Conservation (phyloP, 192 early-diverging fungal genomes). For the Coemansia asiatica region DNA sequence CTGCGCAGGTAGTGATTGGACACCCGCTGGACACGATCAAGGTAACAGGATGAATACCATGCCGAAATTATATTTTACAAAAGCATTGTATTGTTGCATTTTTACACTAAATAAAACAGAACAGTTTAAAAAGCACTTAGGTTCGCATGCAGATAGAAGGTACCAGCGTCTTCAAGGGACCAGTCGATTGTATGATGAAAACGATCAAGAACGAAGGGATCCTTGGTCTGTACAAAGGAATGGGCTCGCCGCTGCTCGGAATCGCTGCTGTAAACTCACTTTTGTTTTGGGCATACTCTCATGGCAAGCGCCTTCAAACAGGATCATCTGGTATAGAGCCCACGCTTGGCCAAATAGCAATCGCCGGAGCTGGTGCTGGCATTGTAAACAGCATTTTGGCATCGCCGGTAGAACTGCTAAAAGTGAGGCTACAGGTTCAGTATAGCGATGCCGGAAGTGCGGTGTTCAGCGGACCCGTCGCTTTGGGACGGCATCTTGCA, state of each 20-base stretch:
- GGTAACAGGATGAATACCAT: constrained; percentile 20
- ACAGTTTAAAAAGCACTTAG: constrained; percentile 29
- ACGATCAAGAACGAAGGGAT: constrained; percentile 81
- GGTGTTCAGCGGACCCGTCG: constrained; percentile 60
- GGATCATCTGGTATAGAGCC: constrained; percentile 55
- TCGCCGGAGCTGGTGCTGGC: constrained; percentile 89
- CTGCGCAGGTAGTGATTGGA: constrained; percentile 65
- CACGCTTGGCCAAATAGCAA: constrained; percentile 58
- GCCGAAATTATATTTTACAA: too few species aligned
- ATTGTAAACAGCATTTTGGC: constrained; percentile 80
- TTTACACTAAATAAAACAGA: too few species aligned
- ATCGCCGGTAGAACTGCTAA: constrained; percentile 93
- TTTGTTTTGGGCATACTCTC: constrained; percentile 79
- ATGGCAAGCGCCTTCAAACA: constrained; percentile 59
- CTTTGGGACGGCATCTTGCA: constrained; percentile 67
- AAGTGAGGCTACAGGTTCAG: constrained; percentile 90
- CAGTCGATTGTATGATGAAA: constrained; percentile 77
- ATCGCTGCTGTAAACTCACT: constrained; percentile 85
- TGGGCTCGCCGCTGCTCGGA: constrained; percentile 79
- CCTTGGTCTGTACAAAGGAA: constrained; percentile 81
- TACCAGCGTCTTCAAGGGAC: constrained; percentile 63
- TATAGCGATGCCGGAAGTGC: constrained; percentile 47
- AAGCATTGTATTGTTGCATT: too few species aligned
- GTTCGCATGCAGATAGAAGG: constrained; percentile 71
- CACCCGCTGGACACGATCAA: constrained; percentile 90